Conservation (phyloP, 306 rosid genomes). For the Trifolium dubium region DNA sequence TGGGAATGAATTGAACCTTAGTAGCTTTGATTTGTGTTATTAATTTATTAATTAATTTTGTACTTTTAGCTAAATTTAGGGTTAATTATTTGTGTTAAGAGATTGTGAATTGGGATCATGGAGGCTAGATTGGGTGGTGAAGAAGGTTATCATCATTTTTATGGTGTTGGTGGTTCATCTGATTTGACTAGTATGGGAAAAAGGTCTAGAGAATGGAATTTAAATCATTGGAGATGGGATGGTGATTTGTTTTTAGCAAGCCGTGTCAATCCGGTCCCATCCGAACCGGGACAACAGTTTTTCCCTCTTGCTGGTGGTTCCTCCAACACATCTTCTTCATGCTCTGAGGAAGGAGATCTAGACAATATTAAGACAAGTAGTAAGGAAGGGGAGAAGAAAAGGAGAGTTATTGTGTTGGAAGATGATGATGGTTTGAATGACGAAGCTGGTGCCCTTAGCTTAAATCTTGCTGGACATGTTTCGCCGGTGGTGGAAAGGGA, state of each 20-base stretch:
- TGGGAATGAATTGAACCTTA: slow-evolving; percentile 62
- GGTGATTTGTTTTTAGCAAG: slow-evolving; percentile 84
- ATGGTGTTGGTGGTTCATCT: slow-evolving; percentile 50
- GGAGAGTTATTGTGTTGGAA: slow-evolving; percentile 65
- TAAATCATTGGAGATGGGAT: slow-evolving; percentile 87
- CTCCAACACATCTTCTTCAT: slow-evolving; percentile 77
- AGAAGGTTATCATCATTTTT: slow-evolving; percentile 43
- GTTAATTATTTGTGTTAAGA: neutral
- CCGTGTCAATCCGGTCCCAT: slow-evolving; percentile 57
- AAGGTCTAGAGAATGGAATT: slow-evolving; percentile 76
- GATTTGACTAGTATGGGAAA: slow-evolving; percentile 62
- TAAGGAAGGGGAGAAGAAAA: slow-evolving; percentile 75
- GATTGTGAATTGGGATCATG: slow-evolving; percentile 49
- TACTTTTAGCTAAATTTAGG: slow-evolving; percentile 25
- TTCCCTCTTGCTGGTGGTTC: slow-evolving; percentile 65
- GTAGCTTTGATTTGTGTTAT: slow-evolving; percentile 39
- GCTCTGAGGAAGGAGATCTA: slow-evolving; percentile 72
- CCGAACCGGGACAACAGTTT: slow-evolving; percentile 56
- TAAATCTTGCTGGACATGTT: slow-evolving; percentile 69
- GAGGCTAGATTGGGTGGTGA: slow-evolving; percentile 66
- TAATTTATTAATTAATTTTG: slow-evolving; percentile 32
- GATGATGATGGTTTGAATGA: slow-evolving; percentile 62
- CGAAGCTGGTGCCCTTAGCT: slow-evolving; percentile 60
- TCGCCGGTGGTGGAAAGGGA: slow-evolving; percentile 58
- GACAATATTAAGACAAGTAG: slow-evolving; percentile 50